Evolutionary conservation across 768 basidiomycete species (phyloP).

Genomic region (Vararia minispora): DNA sequence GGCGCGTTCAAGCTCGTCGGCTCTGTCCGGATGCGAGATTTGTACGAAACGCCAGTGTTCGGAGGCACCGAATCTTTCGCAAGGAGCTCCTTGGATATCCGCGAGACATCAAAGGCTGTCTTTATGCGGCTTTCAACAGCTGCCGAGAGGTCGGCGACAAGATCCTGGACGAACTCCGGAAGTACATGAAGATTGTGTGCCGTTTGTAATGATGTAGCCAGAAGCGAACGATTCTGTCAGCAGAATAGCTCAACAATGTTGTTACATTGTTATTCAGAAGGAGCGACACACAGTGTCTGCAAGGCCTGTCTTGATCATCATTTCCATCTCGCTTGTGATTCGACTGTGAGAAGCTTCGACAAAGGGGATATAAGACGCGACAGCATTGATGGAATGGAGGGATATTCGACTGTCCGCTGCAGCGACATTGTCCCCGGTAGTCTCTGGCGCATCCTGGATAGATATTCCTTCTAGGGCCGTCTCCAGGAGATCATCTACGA

Average conservation of each 20-base stretch:
- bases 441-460: background rate
- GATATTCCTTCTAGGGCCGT: background rate
- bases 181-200: constrained; percentile 86
- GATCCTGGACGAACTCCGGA: constrained; percentile 68
- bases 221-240: constrained; percentile 72
- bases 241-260: background rate
- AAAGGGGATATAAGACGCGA: constrained; percentile 57
- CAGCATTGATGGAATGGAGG: constrained; percentile 62
- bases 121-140: constrained; percentile 76
- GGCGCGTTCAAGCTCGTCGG: constrained; percentile 83
- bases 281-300: constrained; percentile 50
- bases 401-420: constrained; percentile 22
- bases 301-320: constrained; percentile 76
- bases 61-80: constrained; percentile 32
- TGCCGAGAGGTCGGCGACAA: constrained; percentile 71
- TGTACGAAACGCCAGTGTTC: constrained; percentile 45
- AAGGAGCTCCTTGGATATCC: constrained; percentile 79
- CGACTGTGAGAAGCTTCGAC: constrained; percentile 60
- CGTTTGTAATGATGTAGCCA: constrained; percentile 92
- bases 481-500: constrained; percentile 9
- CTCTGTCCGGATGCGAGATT: constrained; percentile 80
- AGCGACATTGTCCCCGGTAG: background rate
- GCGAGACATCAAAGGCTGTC: constrained; percentile 74
- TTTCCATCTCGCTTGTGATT: constrained; percentile 83
- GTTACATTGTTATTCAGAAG: background rate